phyloP scores from a whole-genome alignment of 208 protist species.

The Trypanosoma caninum region DNA sequence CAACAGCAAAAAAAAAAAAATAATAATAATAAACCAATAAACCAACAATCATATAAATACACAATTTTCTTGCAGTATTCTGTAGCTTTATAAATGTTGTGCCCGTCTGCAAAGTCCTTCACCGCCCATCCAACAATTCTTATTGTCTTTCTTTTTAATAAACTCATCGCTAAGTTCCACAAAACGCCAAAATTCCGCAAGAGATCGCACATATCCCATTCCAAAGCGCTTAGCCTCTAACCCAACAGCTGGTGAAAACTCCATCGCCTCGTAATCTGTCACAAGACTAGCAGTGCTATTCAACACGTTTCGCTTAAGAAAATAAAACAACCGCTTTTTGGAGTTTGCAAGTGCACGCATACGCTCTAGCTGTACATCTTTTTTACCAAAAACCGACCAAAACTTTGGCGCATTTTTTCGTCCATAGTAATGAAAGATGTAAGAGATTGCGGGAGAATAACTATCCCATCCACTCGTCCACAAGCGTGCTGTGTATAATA shows the following conservation, averaged over 20 bases:
- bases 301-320: constrained; percentile 30
- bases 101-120: constrained; percentile 29
- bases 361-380: background rate
- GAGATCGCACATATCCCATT: constrained; percentile 38
- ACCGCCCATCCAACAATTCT: constrained; percentile 60
- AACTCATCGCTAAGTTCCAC: constrained; percentile 57
- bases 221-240: constrained; percentile 46
- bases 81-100: background rate
- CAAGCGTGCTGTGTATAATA: constrained; percentile 75
- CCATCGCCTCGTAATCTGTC: constrained; percentile 30
- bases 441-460: constrained; percentile 61
- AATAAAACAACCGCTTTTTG: constrained; percentile 44
- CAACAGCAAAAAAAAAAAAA: background rate
- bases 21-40: no score
- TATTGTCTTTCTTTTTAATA: constrained; percentile 50
- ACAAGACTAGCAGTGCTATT: constrained; percentile 29
- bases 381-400: constrained; percentile 26
- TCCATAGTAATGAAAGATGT: constrained; percentile 83
- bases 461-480: constrained; percentile 90
- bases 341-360: constrained; percentile 9
- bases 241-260: constrained; percentile 22
- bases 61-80: no score
- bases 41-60: no score
- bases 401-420: constrained; percentile 46
- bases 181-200: constrained; percentile 67